Evolutionary conservation across 805 yeast genomes (phyloP).

Genomic region (Starmera amethionina): DNA sequence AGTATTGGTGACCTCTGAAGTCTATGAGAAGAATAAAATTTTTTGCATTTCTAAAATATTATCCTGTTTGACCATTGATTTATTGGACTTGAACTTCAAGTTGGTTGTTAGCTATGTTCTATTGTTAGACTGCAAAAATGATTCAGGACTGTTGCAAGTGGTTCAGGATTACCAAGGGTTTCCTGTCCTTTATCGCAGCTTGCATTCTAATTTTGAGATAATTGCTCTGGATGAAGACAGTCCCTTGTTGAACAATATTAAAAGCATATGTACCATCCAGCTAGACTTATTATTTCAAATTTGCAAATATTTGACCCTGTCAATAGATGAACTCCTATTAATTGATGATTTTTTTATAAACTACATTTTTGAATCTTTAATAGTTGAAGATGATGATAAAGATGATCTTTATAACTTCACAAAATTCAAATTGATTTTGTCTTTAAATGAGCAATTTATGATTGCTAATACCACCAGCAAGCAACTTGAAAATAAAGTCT

Average conservation of each 20-base stretch:
- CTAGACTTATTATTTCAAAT: constrained; percentile 47
- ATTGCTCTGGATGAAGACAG: constrained; percentile 18
- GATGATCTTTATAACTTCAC: constrained; percentile 55
- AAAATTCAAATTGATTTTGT: constrained; percentile 59
- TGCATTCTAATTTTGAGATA: constrained; percentile 23
- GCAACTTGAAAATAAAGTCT: constrained; percentile 37
- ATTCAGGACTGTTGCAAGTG: constrained; percentile 31
- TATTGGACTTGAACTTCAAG: constrained; percentile 26
- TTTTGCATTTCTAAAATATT: constrained; percentile 42
- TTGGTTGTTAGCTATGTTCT: constrained; percentile 33
- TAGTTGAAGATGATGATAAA: constrained; percentile 32
- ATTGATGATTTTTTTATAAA: constrained; percentile 37
- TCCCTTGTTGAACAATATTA: constrained; percentile 20
- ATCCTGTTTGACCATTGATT: constrained; percentile 30
- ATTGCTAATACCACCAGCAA: constrained; percentile 31
- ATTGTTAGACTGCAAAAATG: constrained; percentile 33
- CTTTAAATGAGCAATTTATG: constrained; percentile 84
- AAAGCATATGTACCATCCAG: constrained; percentile 31
- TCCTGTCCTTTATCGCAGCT: constrained; percentile 29
- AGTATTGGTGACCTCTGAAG: constrained; percentile 20
- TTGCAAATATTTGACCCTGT: constrained; percentile 39
- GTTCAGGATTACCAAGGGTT: constrained; percentile 46
- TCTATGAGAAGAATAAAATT: constrained; percentile 27
- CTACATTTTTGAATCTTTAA: constrained; percentile 36
- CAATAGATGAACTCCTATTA: constrained; percentile 27